These are phyloP conservation scores for Sporothrix dimorphospora DNA, from an alignment of 2,329 filamentous ascomycete genomes.

Conservation along the genomic window DNA sequence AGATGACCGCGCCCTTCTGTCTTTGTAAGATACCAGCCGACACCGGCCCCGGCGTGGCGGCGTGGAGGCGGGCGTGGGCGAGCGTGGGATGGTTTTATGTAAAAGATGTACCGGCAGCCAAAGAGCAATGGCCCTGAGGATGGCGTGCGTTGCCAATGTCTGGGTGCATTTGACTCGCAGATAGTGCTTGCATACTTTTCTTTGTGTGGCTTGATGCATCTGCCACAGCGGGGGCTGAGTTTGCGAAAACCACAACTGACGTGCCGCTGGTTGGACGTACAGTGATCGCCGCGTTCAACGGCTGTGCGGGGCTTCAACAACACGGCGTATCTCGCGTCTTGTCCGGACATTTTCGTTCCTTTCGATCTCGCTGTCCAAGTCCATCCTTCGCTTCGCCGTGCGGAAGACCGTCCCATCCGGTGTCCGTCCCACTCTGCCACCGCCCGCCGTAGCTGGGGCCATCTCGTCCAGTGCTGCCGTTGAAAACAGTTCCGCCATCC, in stretches of 20 bases:
- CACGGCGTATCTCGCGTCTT: background rate
- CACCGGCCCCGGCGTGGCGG: slow-evolving; percentile 17
- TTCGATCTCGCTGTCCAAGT: background rate
- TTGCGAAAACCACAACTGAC: background rate
- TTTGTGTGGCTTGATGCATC: background rate
- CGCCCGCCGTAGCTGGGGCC: too few species aligned
- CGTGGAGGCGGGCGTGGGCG: background rate
- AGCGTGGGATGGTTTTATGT: slow-evolving; percentile 23
- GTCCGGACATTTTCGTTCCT: background rate
- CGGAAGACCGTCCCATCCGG: background rate
- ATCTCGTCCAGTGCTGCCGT: too few species aligned
- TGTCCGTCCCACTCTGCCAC: background rate
- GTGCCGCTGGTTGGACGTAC: background rate
- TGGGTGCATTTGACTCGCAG: background rate
- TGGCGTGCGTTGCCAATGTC: background rate
- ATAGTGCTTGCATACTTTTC: background rate
- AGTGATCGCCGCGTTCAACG: slow-evolving; percentile 14
- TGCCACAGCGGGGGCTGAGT: background rate
- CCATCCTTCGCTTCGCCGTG: slow-evolving; percentile 11
- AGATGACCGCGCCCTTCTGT: background rate
- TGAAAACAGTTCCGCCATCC: background rate
- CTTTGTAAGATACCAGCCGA: background rate
- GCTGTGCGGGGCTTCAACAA: background rate
- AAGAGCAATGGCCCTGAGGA: background rate
- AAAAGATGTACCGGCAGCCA: background rate